Conservation (phyloP, 495 filamentous ascomycete genomes). For the Choiromyces venosus region DNA sequence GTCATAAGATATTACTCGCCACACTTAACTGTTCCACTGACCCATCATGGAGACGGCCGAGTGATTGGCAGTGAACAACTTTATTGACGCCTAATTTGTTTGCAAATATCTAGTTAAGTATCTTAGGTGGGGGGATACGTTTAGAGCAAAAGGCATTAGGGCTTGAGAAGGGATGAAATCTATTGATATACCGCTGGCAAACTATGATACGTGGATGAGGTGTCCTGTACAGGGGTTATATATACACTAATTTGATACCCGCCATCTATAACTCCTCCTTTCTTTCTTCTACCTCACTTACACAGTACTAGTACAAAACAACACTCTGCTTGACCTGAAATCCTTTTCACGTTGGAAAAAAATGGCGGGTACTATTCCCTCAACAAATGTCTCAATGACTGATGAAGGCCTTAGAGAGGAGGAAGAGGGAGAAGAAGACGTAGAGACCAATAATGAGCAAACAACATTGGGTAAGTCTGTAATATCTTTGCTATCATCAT, state of each 20-base stretch:
- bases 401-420: background rate
- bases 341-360: background rate
- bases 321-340: background rate
- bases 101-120: background rate
- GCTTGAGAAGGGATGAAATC: background rate
- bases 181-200: background rate
- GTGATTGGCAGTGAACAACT: background rate
- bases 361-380: background rate
- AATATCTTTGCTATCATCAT: background rate
- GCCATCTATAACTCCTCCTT: background rate
- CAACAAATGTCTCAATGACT: background rate
- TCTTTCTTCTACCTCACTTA: background rate
- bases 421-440: background rate
- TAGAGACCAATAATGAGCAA: background rate
- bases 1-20: background rate
- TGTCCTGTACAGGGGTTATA: background rate
- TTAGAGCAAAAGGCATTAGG: background rate
- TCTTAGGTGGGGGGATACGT: background rate
- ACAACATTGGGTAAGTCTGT: background rate
- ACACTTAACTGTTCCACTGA: no score
- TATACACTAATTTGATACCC: background rate
- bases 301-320: background rate
- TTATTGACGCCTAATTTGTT: background rate
- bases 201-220: background rate
- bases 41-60: background rate